These are phyloP conservation scores for Diaporthe helianthi DNA, from an alignment of 2,329 filamentous ascomycete genomes.

Conservation along the genomic window DNA sequence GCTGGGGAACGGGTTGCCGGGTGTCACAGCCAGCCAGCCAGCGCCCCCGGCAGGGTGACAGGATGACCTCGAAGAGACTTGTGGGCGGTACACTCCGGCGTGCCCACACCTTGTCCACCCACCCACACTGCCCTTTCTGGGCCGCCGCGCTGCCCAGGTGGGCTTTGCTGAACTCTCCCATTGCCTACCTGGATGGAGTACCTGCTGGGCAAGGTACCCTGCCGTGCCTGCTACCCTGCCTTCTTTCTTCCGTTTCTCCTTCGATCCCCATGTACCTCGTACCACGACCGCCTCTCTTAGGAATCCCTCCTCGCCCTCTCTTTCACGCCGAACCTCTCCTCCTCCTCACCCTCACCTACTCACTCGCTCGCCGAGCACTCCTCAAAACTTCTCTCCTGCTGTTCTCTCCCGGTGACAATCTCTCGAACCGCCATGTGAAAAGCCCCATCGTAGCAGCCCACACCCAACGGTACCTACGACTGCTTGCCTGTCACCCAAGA, in stretches of 20 bases:
- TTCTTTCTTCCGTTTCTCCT: constrained; percentile 29
- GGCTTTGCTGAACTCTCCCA: constrained; percentile 19
- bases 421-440: constrained; percentile 33
- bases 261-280: constrained; percentile 30
- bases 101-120: not conserved
- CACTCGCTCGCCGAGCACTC: constrained; percentile 11
- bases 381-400: constrained; percentile 1
- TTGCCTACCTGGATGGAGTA: not conserved
- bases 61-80: not conserved
- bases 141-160: constrained; percentile 22
- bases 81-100: constrained; percentile 6
- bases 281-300: constrained; percentile 26
- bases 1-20: not conserved
- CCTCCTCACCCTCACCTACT: not conserved
- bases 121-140: constrained; percentile 25
- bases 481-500: constrained; percentile 27
- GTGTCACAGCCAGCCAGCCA: not conserved
- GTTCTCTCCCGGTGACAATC: not conserved
- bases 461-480: constrained; percentile 18
- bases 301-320: constrained; percentile 26
- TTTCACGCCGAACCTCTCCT: constrained; percentile 25
- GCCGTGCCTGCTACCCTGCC: constrained; percentile 3
- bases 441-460: constrained; percentile 25
- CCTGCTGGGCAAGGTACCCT: not conserved
- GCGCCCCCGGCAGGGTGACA: not conserved